Conservation (phyloP, 192 early-diverging fungal genomes). For the Phlyctochytrium arcticum region DNA sequence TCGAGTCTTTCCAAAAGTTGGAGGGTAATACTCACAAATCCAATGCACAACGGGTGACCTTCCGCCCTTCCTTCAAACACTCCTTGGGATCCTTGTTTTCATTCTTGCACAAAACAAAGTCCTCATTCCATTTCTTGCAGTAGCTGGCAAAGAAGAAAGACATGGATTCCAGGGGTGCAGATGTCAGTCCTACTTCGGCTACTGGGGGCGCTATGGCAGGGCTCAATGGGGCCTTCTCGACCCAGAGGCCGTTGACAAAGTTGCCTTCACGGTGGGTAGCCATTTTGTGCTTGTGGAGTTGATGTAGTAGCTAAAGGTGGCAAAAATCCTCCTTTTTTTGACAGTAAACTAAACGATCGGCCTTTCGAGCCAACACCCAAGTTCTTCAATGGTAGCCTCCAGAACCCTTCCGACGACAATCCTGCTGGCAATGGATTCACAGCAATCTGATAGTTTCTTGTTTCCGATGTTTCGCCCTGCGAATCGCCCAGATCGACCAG, state of each 20-base stretch:
- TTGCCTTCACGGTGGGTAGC: slow-evolving; percentile 27
- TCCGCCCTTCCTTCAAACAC: slow-evolving; percentile 91
- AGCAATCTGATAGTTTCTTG: no score
- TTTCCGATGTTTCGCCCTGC: no score
- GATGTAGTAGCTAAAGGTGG: no score
- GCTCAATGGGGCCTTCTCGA: slow-evolving; percentile 81
- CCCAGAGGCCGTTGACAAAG: slow-evolving; percentile 62
- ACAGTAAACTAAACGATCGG: no score
- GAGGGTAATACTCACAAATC: slow-evolving; percentile 46
- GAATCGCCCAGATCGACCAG: no score
- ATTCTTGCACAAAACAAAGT: slow-evolving; percentile 96
- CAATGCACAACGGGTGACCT: slow-evolving; percentile 91
- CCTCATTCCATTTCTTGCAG: slow-evolving; percentile 92
- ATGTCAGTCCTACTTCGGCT: slow-evolving; percentile 84
- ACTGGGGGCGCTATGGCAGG: slow-evolving; percentile 61
- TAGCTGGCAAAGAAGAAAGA: slow-evolving; percentile 80
- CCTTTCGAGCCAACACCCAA: no score
- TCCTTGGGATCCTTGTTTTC: slow-evolving; percentile 84
- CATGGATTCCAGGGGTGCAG: slow-evolving; percentile 88
- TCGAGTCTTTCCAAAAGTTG: not conserved
- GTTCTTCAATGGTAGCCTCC: no score
- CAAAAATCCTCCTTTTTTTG: no score
- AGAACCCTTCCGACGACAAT: no score
- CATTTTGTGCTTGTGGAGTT: no score
- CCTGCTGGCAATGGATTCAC: no score